Evolutionary conservation across 495 filamentous ascomycete genomes (phyloP), one percentile per base, ranked within the genome.

Genomic region (Talaromyces liani): DNA sequence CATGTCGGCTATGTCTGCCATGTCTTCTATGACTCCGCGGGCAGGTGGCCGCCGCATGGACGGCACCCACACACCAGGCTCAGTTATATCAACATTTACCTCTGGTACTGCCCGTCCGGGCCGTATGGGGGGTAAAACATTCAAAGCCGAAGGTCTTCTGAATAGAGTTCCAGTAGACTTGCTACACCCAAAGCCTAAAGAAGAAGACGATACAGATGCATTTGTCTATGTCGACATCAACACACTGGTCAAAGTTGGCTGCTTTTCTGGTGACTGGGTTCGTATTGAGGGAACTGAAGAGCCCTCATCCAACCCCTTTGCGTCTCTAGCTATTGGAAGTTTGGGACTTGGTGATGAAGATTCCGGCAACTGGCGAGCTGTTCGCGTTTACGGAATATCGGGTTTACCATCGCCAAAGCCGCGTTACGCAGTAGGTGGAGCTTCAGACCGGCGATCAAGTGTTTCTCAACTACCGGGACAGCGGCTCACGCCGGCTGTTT

Each of bases 231-330:
- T 98, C 7, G 91, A 94, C 65, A 87, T 93, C 31, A 88, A 83
- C 64, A 87, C 91, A 18, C 76, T 98, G 10, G 85, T 89, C n/a
- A 89, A 90, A 64, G 84, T 98, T 47, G 91, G 92, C 29, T 97
- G 92, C 71, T 98, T 98, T 72, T 97, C 93, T 1, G 94, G 94
- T 14, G 94, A 98, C 69, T 98, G 94, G 94, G 91, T 97, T n/a
- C 84, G 87, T 3, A 78, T 98, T 20, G 91, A 94, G 75, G 77
- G 84, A 1, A 81, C 88, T 14, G 77, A 86, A 45, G 90, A 91
- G 66, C 86, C 88, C 14, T 82, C 84, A 12, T 45, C 79, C 4
- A 80, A 81, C 69, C 76, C 79, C 65, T 74, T 83, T 65, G 80
- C 84, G 75, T 71, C 77, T 77, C 72, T 87, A 74, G 76, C 73